Evolutionary conservation across 352 stramenopile genomes (phyloP).

Genomic region (Phytopythium oedochilum): DNA sequence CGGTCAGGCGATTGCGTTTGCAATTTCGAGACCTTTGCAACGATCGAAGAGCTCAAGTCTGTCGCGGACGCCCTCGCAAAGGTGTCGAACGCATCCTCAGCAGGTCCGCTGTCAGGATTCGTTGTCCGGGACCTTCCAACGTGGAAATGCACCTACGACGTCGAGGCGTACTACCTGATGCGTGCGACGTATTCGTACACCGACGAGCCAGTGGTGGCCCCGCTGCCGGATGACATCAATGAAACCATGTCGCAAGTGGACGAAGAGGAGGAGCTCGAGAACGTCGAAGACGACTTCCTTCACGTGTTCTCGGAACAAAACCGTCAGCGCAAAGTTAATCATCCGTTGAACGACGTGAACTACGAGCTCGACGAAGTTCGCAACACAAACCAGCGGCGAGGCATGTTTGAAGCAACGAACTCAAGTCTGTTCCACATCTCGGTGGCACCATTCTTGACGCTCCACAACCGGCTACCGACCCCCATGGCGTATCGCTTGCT

Average conservation of each 20-base stretch:
- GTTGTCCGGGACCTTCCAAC: conserved; percentile 79
- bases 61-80: conserved; percentile 32
- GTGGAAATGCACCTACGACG: conserved; percentile 87
- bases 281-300: conserved; percentile 78
- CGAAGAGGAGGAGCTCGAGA: conserved; percentile 59
- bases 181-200: conserved; percentile 69
- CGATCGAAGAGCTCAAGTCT: conserved; percentile 58
- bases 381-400: conserved; percentile 64
- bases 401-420: conserved; percentile 80
- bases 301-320: conserved; percentile 62
- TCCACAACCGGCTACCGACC: conserved; percentile 81
- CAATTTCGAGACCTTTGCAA: conserved; percentile 77
- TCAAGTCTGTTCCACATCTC: conserved; percentile 83
- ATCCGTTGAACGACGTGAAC: conserved; percentile 66
- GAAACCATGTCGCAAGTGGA: conserved; percentile 28
- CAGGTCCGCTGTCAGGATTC: conserved; percentile 62
- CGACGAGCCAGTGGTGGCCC: conserved; percentile 28
- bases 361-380: conserved; percentile 80
- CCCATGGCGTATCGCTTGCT: conserved; percentile 82
- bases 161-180: conserved; percentile 87
- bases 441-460: conserved; percentile 74
- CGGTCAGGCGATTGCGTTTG: conserved; percentile 70
- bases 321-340: conserved; percentile 36
- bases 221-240: conserved; percentile 10
- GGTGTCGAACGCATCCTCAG: conserved; percentile 27